Evolutionary conservation across 208 protist genomes (phyloP).

Genomic region (Strigomonas culicis): DNA sequence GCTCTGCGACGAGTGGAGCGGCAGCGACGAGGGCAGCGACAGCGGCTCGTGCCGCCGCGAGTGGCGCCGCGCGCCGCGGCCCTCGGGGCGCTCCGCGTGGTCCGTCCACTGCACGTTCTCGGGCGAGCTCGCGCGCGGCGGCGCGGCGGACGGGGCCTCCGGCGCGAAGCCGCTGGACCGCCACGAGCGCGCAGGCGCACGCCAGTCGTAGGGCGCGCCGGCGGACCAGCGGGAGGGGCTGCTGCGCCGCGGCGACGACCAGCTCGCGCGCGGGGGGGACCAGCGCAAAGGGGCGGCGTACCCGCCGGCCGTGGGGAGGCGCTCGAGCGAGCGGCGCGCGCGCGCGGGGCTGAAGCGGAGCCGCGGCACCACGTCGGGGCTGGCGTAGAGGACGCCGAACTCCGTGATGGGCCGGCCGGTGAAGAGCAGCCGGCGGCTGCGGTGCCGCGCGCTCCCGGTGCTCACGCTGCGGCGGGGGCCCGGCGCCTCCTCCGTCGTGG

Average conservation of each 20-base stretch:
- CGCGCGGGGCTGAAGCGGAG: neutral
- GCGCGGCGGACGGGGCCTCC: constrained; percentile 3
- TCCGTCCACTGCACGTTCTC: neutral
- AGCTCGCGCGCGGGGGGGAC: neutral
- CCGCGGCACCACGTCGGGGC: neutral
- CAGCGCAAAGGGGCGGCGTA: neutral
- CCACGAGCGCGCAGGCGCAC: neutral
- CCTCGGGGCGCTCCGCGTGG: neutral
- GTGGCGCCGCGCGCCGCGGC: neutral
- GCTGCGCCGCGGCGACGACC: neutral
- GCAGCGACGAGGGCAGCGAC: too few species aligned
- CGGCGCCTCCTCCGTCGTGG: neutral
- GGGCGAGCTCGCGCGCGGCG: constrained; percentile 6
- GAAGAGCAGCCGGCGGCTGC: neutral
- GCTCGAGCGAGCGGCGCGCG: neutral
- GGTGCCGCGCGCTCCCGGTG: neutral
- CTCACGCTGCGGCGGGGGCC: neutral
- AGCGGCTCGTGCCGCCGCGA: too few species aligned
- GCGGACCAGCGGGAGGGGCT: neutral
- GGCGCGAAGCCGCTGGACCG: constrained; percentile 19
- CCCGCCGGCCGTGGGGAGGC: neutral
- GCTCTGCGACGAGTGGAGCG: too few species aligned
- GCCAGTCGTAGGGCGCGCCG: neutral
- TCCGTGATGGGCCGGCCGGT: constrained; percentile 2
- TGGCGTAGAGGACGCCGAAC: neutral